These are phyloP conservation scores for Saccharum spontaneum DNA, from an alignment of 176 grass and related monocot species.

Conservation along the genomic window DNA sequence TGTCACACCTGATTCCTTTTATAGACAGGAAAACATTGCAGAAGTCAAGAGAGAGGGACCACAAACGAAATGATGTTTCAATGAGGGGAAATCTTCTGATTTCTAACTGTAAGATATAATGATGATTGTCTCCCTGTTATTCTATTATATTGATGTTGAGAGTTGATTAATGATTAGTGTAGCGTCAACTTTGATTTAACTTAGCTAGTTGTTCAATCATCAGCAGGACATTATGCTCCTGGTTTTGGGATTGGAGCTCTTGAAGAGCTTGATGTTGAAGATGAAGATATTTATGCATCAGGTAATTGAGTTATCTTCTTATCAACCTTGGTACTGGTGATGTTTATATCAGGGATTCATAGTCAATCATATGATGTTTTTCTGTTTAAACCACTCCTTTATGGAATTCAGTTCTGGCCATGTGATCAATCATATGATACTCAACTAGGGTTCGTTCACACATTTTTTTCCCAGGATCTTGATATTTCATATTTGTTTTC, in stretches of 20 bases:
- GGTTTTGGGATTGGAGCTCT: slow-evolving; percentile 98
- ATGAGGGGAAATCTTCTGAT: slow-evolving; percentile 56
- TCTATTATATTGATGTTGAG: background rate
- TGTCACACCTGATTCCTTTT: slow-evolving; percentile 32
- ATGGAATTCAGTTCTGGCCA: background rate
- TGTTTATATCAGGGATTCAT: background rate
- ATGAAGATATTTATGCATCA: slow-evolving; percentile 99
- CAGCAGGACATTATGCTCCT: slow-evolving; percentile 87
- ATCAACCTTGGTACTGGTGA: background rate
- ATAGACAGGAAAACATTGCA: slow-evolving; percentile 76
- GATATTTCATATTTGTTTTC: slow-evolving; percentile 14
- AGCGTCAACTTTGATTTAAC: slow-evolving; percentile 16
- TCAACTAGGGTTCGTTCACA: background rate
- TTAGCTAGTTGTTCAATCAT: slow-evolving; percentile 44
- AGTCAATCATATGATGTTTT: slow-evolving; percentile 12
- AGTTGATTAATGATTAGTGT: slow-evolving; percentile 5
- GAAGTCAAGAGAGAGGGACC: slow-evolving; percentile 49
- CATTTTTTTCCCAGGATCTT: slow-evolving; percentile 16
- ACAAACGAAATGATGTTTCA: slow-evolving; percentile 55
- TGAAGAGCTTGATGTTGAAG: slow-evolving; percentile 96
- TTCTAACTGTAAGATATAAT: slow-evolving; percentile 73
- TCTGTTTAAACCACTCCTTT: background rate
- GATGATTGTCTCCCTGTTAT: slow-evolving; percentile 20
- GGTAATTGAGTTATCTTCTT: slow-evolving; percentile 57
- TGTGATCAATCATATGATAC: background rate